phyloP scores from a whole-genome alignment of 129 eudicot genomes.

The Artemisia tridentata region DNA sequence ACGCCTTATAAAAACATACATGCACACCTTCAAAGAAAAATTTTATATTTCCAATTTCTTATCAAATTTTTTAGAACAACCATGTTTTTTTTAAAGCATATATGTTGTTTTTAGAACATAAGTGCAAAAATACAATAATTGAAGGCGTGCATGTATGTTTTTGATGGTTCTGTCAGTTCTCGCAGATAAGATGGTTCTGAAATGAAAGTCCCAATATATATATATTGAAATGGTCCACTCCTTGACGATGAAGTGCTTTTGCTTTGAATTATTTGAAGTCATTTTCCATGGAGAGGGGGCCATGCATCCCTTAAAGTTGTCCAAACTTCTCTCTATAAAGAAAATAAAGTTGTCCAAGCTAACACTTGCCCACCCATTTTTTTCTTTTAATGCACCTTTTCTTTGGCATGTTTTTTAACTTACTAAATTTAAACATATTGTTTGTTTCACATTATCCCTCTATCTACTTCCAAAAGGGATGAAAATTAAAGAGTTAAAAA shows the following conservation, averaged over 20 bases:
- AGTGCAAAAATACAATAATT: no score
- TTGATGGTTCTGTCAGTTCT: no score
- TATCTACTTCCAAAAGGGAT: slow-evolving; percentile 4
- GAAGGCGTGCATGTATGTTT: no score
- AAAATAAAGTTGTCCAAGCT: slow-evolving; percentile 37
- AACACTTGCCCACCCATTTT: slow-evolving; percentile 28
- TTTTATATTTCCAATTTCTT: no score
- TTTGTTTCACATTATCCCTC: not conserved
- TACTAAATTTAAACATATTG: not conserved
- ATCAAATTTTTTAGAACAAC: no score
- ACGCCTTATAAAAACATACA: no score
- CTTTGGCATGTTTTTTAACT: slow-evolving; percentile 2
- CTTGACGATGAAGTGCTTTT: slow-evolving; percentile 31
- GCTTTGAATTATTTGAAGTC: slow-evolving; percentile 39
- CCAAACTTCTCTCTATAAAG: slow-evolving; percentile 31
- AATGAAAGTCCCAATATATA: no score
- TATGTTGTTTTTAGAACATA: no score
- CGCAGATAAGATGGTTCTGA: no score
- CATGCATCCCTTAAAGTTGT: slow-evolving; percentile 34
- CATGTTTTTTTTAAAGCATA: no score
- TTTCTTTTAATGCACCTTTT: slow-evolving; percentile 25
- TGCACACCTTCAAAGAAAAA: no score
- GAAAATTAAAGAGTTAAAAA: slow-evolving; percentile 1
- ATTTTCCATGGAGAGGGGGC: slow-evolving; percentile 37
- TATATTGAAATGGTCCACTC: slow-evolving; percentile 20